Evolutionary conservation across 345 rosid species (phyloP).

Genomic region (Euphorbia tirucalli): DNA sequence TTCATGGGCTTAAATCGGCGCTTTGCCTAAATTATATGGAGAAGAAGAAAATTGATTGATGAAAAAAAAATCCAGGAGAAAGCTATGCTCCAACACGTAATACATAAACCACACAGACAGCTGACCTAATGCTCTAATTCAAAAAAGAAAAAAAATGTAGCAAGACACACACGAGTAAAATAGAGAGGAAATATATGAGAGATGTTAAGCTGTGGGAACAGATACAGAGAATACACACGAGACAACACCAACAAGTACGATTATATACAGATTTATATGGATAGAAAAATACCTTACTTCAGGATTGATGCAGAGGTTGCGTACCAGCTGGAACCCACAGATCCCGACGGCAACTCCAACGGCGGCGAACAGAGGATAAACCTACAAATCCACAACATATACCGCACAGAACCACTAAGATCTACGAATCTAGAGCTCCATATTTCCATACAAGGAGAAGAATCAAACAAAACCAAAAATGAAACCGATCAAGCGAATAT

Average conservation of each 20-base stretch:
- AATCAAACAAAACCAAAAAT: no score
- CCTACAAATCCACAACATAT: constrained; percentile 35
- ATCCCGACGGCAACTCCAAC: constrained; percentile 87
- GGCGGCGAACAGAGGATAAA: constrained; percentile 89
- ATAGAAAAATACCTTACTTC: constrained; percentile 73
- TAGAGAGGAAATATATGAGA: background rate
- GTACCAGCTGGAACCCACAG: constrained; percentile 73
- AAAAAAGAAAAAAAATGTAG: no score
- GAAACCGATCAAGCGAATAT: background rate
- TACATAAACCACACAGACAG: background rate
- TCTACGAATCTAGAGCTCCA: background rate
- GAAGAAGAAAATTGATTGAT: background rate
- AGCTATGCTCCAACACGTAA: no score
- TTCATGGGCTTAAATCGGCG: no score
- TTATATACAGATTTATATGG: background rate
- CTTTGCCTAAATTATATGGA: background rate
- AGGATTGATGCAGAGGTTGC: constrained; percentile 86
- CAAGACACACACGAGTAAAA: background rate
- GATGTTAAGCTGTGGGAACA: background rate
- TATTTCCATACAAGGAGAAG: background rate
- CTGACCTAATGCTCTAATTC: background rate
- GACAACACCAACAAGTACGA: background rate
- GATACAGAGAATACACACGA: background rate
- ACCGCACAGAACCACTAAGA: background rate
- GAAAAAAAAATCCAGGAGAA: background rate